Percentiles rank a stretch among this genome's conserved stretches.
These are phyloP conservation scores for Microbotryum saponariae DNA, from an alignment of 1,284 basidiomycete species.

Conservation along the genomic window DNA sequence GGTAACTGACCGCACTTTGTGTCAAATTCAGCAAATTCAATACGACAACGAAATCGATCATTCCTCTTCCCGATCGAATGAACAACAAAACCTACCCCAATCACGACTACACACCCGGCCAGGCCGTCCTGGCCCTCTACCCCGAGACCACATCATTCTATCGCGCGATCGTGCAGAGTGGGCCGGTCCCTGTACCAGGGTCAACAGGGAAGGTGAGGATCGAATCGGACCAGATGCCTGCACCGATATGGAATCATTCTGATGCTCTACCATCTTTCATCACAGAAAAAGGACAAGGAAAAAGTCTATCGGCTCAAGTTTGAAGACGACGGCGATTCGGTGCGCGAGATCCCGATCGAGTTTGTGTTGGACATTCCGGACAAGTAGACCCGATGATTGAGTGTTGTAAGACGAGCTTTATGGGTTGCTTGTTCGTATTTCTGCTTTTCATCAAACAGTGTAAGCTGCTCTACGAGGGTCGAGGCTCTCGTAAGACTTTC, in stretches of 20 bases:
- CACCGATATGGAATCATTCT: background rate
- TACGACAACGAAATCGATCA: slow-evolving; percentile 44
- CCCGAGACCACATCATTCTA: slow-evolving; percentile 50
- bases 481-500: too few species aligned
- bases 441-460: background rate
- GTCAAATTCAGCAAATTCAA: slow-evolving; percentile 39
- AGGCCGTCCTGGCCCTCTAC: slow-evolving; percentile 46
- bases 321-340: slow-evolving; percentile 35
- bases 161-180: slow-evolving; percentile 41
- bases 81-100: slow-evolving; percentile 41
- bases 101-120: slow-evolving; percentile 40
- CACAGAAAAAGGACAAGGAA: slow-evolving; percentile 19
- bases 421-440: background rate
- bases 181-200: slow-evolving; percentile 6
- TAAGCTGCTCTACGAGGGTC: too few species aligned
- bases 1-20: background rate
- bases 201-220: slow-evolving; percentile 30
- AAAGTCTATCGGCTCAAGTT: slow-evolving; percentile 35
- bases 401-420: background rate
- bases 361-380: slow-evolving; percentile 26
- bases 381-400: background rate
- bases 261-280: background rate
- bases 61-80: slow-evolving; percentile 45
- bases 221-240: too few species aligned
- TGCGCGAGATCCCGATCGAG: slow-evolving; percentile 25